A percentile compares a stretch with the other conserved stretches of the same genome.
Evolutionary conservation across 2,329 filamentous ascomycete species (phyloP).

Genomic region (Trichoderma pleuroti): DNA sequence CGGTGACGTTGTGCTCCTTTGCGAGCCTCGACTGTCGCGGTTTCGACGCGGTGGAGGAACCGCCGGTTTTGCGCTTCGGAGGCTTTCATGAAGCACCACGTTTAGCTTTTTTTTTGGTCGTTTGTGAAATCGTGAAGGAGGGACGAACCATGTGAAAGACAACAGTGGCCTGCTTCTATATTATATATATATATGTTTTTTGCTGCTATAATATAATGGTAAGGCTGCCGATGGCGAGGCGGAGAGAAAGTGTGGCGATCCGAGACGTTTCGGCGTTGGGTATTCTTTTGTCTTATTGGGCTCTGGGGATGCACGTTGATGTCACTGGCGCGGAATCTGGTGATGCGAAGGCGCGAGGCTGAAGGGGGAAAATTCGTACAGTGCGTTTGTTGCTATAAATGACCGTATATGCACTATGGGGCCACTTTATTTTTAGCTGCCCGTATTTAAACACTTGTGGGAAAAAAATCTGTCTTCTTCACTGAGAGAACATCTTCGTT

Average conservation of each 20-base stretch:
- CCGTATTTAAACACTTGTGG: background rate
- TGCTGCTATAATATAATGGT: background rate
- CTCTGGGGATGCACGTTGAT: conserved; percentile 20
- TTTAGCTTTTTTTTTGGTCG: background rate
- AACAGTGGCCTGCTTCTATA: background rate
- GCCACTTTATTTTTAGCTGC: background rate
- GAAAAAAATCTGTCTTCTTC: background rate
- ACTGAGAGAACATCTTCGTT: background rate
- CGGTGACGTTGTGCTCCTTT: conserved; percentile 82
- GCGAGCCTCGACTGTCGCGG: conserved; percentile 79
- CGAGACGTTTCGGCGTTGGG: background rate
- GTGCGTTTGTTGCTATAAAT: background rate
- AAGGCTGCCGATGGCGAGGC: background rate
- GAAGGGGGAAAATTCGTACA: conserved; percentile 16
- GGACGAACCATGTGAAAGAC: background rate
- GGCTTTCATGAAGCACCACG: conserved; percentile 37
- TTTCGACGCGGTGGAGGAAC: conserved; percentile 32
- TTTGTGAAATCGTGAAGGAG: background rate
- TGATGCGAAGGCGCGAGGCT: conserved; percentile 14
- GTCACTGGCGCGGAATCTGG: conserved; percentile 20
- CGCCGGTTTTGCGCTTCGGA: conserved; percentile 49
- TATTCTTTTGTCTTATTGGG: background rate
- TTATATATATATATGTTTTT: background rate
- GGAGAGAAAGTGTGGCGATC: background rate
- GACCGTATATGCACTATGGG: background rate